Evolutionary conservation across 805 yeast genomes (phyloP), one percentile per base, ranked within the genome.

Genomic region (Ascoidea tarda): DNA sequence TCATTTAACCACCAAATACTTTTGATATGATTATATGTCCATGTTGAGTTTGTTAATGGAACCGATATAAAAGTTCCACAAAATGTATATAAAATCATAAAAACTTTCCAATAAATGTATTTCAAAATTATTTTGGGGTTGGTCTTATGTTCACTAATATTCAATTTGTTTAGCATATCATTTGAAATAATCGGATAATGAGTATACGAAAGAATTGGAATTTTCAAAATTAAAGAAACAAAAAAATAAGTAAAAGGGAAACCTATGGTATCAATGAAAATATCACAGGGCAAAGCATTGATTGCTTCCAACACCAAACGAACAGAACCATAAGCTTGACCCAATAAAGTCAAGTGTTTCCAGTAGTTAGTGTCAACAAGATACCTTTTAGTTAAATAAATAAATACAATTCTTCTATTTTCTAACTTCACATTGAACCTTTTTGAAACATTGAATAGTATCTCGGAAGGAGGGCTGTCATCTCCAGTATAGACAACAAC

Each of bases 191-290:
- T 78, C 1, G 99, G 99, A 69, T 86, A 93, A 68, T 93, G 99
- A n/a, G 88, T 87, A 62, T 93, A 93, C 0, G 96, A 79, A 31
- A 84, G 68, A 32, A 93, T 76, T 0, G 99, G 99, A 33, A 88
- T 69, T 55, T 75, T 74, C 45, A 86, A 71, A 49, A 79, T 66
- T 57, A 70, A 62, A 28, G 74, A 65, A 0, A 86, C 79, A 28
- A 84, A 62, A 1, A 87, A 86, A 65, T 89, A 91, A 31, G 84
- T 70, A 54, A 91, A 93, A 4, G 99, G 97, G 52, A 86, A 80
- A 0, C 99, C 99, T 77, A 88, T 83, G 1, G 99, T 90, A 62
- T 93, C 99, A 44, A 93, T 74, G 79, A 89, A 88, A n/a, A 88
- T 73, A 64, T 93, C 98, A 0, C 98, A 97, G 6, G 79, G 68